Conservation (phyloP, 129 eudicot species). For the Glebionis coronaria region DNA sequence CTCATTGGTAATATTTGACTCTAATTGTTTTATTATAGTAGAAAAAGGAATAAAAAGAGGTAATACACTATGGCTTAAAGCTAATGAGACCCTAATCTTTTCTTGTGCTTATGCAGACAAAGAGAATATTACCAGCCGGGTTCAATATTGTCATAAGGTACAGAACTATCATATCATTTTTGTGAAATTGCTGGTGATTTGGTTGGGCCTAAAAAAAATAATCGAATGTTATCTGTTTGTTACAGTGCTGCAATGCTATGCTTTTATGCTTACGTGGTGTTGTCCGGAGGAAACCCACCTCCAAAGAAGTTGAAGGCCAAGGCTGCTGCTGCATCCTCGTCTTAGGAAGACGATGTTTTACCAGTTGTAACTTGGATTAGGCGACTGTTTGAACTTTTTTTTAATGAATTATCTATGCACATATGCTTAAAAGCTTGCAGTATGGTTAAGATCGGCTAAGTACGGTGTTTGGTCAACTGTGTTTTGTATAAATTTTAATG, state of each 20-base stretch:
- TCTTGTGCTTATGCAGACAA: slow-evolving; percentile 53
- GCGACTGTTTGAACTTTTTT: not conserved
- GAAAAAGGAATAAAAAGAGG: not conserved
- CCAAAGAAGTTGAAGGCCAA: slow-evolving; percentile 74
- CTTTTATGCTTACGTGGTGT: slow-evolving; percentile 77
- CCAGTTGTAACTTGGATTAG: slow-evolving; percentile 9
- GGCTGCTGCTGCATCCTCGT: slow-evolving; percentile 33
- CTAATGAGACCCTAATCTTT: not conserved
- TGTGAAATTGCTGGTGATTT: not conserved
- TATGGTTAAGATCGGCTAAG: no score
- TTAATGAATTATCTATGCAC: not conserved
- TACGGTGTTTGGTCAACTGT: no score
- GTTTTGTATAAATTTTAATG: no score
- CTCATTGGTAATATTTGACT: slow-evolving; percentile 50
- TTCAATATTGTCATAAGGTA: slow-evolving; percentile 63
- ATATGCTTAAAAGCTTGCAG: not conserved
- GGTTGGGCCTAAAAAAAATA: not conserved
- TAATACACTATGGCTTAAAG: not conserved
- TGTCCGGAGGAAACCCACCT: slow-evolving; percentile 93
- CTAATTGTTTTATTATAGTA: not conserved
- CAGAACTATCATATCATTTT: not conserved
- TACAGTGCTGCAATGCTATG: slow-evolving; percentile 76
- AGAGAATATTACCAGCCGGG: slow-evolving; percentile 61
- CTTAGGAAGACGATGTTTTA: slow-evolving; percentile 3
- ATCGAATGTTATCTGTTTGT: not conserved